Conservation (phyloP, 2,329 filamentous ascomycete genomes). For the Aspergillus unguis region DNA sequence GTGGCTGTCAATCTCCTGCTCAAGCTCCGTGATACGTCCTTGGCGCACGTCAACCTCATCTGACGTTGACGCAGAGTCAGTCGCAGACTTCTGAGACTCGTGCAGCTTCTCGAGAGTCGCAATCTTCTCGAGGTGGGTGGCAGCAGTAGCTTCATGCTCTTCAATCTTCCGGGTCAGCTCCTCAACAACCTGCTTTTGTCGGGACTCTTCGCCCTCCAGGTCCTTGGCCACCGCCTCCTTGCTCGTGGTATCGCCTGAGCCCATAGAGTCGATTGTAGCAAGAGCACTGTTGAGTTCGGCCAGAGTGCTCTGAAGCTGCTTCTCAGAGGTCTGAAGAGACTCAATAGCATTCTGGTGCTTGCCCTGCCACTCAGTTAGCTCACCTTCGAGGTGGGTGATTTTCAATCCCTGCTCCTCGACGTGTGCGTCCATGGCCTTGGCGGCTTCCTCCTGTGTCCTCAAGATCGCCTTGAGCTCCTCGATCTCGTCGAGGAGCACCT, state of each 20-base stretch:
- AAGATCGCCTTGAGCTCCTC: slow-evolving; percentile 62
- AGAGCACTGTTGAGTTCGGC: slow-evolving; percentile 68
- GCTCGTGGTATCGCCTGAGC: slow-evolving; percentile 25
- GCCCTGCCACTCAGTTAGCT: slow-evolving; percentile 69
- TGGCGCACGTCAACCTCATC: slow-evolving; percentile 49
- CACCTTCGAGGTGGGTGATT: slow-evolving; percentile 65
- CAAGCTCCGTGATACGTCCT: slow-evolving; percentile 52
- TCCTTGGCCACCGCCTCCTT: slow-evolving; percentile 43
- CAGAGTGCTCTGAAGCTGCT: slow-evolving; percentile 68
- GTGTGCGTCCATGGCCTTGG: slow-evolving; percentile 33
- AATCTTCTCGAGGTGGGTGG: slow-evolving; percentile 65
- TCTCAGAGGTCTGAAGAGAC: slow-evolving; percentile 69
- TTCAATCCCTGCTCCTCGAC: slow-evolving; percentile 51
- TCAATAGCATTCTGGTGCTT: slow-evolving; percentile 71
- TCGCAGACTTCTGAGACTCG: slow-evolving; percentile 63
- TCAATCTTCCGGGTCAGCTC: slow-evolving; percentile 71
- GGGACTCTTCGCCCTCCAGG: slow-evolving; percentile 50
- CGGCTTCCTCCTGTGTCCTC: slow-evolving; percentile 35
- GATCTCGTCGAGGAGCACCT: slow-evolving; percentile 69
- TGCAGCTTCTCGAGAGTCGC: slow-evolving; percentile 72
- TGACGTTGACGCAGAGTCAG: slow-evolving; percentile 61
- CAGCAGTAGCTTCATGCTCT: slow-evolving; percentile 73
- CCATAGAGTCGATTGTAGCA: slow-evolving; percentile 50
- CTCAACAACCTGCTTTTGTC: slow-evolving; percentile 59
- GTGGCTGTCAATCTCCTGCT: slow-evolving; percentile 56